Base-by-base conservation (phyloP, 108 stramenopile species). In the Cyclotella atomus region DNA sequence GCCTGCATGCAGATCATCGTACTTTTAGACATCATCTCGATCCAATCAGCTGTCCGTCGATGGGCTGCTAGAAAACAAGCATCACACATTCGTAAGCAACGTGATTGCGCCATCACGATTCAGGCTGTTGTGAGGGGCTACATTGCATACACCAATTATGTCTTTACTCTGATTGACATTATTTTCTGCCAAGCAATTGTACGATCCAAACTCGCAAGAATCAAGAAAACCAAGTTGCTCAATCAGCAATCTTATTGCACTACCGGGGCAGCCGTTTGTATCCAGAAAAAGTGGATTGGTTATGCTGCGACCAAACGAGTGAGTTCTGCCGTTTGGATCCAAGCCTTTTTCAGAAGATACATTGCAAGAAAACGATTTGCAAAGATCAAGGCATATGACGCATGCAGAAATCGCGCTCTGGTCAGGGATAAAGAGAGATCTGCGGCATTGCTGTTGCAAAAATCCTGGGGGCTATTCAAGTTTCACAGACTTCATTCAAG, bases 101-200 rank as follows among this genome's bases (percentile, higher is more conserved):
- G 56, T 7, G 20, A 28, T 59, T 35, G 47, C 36, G 77, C 71
- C 34, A 54, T 59, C 33, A 45, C 44, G 28, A 82, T 82, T 38
- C 75, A 76, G 53, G 57, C 36, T 61, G 34, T 52, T 29, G 70
- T 62, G 63, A 47, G 81, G 30, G 56, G 49, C 27, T 65, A 76
- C 62, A 35, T 49, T 41, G 20, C 71, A 12, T 35, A 56, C 43
- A 73, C 77, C 30, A 57, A 50, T 2, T 88, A 79, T 60, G 75
- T 83, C 81, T 84, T 84, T 32, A 79, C 71, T 0, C 54, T 90
- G 5, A 83, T 84, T 27, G 85, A 84, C 46, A 73, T 83, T 0
- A 89, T 89, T 66, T 68, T 83, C 34, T 72, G 86, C 52, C 88
- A 89, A 68, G 72, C 81, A 45, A 65, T 82, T 65, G 75, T 70